These are phyloP conservation scores for Talaromyces adpressus DNA, from an alignment of 495 filamentous ascomycete genomes.

Conservation along the genomic window DNA sequence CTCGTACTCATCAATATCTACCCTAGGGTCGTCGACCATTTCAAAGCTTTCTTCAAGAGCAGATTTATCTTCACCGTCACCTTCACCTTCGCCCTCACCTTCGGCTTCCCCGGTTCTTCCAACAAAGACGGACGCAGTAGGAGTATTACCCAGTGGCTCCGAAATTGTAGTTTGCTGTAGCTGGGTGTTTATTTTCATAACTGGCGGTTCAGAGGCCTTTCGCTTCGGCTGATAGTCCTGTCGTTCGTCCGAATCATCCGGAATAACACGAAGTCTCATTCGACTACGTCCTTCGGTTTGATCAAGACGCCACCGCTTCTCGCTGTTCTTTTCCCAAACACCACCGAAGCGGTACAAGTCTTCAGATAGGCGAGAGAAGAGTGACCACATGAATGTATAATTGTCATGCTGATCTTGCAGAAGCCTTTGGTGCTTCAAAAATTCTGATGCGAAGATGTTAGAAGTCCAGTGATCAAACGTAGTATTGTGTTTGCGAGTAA, in stretches of 20 bases:
- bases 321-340: slow-evolving; percentile 58
- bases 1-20: slow-evolving; percentile 79
- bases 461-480: slow-evolving; percentile 85
- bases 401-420: slow-evolving; percentile 91
- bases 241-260: slow-evolving; percentile 59
- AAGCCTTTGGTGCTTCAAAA: slow-evolving; percentile 79
- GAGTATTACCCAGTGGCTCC: slow-evolving; percentile 31
- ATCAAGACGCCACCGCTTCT: slow-evolving; percentile 82
- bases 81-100: slow-evolving; percentile 21
- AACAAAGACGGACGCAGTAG: slow-evolving; percentile 17
- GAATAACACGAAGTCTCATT: slow-evolving; percentile 81
- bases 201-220: slow-evolving; percentile 46
- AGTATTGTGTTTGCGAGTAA: slow-evolving; percentile 70
- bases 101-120: slow-evolving; percentile 15
- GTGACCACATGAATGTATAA: slow-evolving; percentile 61
- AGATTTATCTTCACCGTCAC: slow-evolving; percentile 36
- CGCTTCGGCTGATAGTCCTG: slow-evolving; percentile 84
- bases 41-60: slow-evolving; percentile 83
- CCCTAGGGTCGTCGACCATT: slow-evolving; percentile 81
- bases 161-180: slow-evolving; percentile 22
- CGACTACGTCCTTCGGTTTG: slow-evolving; percentile 92
- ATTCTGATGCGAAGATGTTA: slow-evolving; percentile 88
- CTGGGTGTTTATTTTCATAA: slow-evolving; percentile 29
- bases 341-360: slow-evolving; percentile 72
- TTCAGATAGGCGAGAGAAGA: slow-evolving; percentile 64